phyloP scores from a whole-genome alignment of 2,329 filamentous ascomycete species.

The Sphaerostilbella broomeana region DNA sequence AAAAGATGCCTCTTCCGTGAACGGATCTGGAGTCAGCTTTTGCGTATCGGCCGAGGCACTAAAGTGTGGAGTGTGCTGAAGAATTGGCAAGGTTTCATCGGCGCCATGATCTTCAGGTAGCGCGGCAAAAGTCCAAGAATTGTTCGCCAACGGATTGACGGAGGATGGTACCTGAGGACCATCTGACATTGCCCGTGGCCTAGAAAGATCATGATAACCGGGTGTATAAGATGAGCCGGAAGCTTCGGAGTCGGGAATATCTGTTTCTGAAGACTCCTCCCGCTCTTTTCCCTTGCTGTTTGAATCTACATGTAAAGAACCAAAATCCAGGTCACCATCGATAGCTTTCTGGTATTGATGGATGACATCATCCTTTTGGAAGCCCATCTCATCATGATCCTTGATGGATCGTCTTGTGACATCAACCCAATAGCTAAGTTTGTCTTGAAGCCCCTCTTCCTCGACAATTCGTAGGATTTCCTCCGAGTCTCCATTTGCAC shows the following conservation, averaged over 20 bases:
- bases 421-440: conserved; percentile 53
- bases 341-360: not conserved
- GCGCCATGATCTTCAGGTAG: conserved; percentile 24
- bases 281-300: conserved; percentile 23
- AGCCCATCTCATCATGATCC: conserved; percentile 17
- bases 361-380: not conserved
- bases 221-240: conserved; percentile 12
- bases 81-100: not conserved
- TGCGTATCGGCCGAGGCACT: not conserved
- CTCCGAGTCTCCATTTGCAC: conserved; percentile 52
- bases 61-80: not conserved
- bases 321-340: conserved; percentile 1
- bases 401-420: conserved; percentile 36
- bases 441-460: conserved; percentile 52
- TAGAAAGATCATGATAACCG: conserved; percentile 20
- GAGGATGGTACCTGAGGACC: conserved; percentile 40
- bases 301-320: not conserved
- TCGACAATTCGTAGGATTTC: conserved; percentile 55
- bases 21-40: not conserved
- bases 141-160: conserved; percentile 50
- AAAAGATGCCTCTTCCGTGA: not conserved
- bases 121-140: conserved; percentile 53
- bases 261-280: conserved; percentile 12
- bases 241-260: conserved; percentile 9
- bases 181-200: conserved; percentile 52